Evolutionary conservation across 305 asterid genomes (phyloP), one percentile per base, ranked within the genome.

Genomic region (Euphrasia arctica): DNA sequence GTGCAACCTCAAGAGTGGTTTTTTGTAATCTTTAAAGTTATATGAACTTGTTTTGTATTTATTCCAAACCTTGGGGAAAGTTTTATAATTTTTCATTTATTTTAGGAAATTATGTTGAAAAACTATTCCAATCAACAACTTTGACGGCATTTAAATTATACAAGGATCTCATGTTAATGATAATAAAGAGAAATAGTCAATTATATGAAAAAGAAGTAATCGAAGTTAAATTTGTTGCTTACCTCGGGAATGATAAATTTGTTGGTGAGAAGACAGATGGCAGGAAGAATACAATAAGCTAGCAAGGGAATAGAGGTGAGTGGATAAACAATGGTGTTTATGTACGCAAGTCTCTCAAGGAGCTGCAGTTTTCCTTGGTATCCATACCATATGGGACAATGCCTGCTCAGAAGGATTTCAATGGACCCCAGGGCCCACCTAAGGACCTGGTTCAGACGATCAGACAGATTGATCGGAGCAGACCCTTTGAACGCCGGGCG

Each of bases 361-460:
- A 77, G 79, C 75, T 72, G 83, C 64, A 85, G 54, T 69, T 61
- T 80, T 22, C 92, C 89, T 1, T 55, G 79, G 70, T 82, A 85
- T 67, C 89, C 92, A 60, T 85, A 82, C 92, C 92, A 85, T 62
- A 85, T 80, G 9, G 92, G 92, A 45, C 89, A 85, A 80, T 85
- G 92, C 82, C 89, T 74, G 62, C 92, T 85, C 10, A 85, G 77
- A 58, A 82, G 79, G 65, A 85, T 85, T 59, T 85, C 92, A 68
- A 85, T 74, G 66, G 91, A 85, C 62, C 91, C 91, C 58, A 85
- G 67, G 58, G 91, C 88, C 91, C 88, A 85, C 68, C 88, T 76
- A 68, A 85, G 89, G 36, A 82, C 92, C 72, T 85, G 92, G 74
- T 85, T 82, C 62, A 85, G 70, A 71, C 87, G 85, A 78, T 85